phyloP scores from a whole-genome alignment of 163 green algal species.

The Chlorella variabilis region DNA sequence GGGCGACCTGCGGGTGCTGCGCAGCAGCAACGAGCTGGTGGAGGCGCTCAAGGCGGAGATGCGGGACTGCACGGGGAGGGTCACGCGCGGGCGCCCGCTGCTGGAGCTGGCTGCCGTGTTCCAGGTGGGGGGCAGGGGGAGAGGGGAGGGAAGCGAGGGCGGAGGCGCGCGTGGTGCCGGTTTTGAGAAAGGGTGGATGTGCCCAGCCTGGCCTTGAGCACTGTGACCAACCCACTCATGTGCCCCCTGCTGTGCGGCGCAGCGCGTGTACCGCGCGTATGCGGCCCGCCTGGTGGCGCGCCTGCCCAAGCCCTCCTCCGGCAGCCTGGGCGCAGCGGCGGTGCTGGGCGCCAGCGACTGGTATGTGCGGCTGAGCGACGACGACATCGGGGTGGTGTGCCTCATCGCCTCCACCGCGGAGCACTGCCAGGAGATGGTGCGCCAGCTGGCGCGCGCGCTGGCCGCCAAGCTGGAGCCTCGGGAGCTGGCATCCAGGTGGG shows the following conservation, averaged over 20 bases:
- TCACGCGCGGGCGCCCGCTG: slow-evolving; percentile 67
- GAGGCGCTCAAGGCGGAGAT: slow-evolving; percentile 54
- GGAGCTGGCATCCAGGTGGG: slow-evolving; percentile 20
- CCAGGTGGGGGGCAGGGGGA: slow-evolving; percentile 59
- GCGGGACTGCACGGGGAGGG: slow-evolving; percentile 36
- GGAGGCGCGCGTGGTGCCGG: too few relatives aligned
- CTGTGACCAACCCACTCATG: neutral
- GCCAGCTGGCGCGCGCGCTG: slow-evolving; percentile 66
- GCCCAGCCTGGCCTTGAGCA: neutral
- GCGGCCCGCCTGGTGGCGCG: slow-evolving; percentile 71
- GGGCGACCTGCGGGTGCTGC: slow-evolving; percentile 71
- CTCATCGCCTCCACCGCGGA: slow-evolving; percentile 92
- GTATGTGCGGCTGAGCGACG: slow-evolving; percentile 78
- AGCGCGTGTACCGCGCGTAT: slow-evolving; percentile 83
- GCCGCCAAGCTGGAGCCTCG: slow-evolving; percentile 51
- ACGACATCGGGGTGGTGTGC: slow-evolving; percentile 76
- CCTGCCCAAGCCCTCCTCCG: slow-evolving; percentile 76
- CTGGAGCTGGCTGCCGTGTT: slow-evolving; percentile 68
- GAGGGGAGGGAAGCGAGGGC: too few relatives aligned
- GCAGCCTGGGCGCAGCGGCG: slow-evolving; percentile 43
- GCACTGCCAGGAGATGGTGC: slow-evolving; percentile 80
- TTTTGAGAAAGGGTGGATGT: neutral
- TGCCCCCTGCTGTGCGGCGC: slow-evolving; percentile 38
- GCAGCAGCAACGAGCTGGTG: slow-evolving; percentile 56
- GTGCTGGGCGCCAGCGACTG: slow-evolving; percentile 67